Base-by-base conservation (phyloP, 1,284 basidiomycete species). In the Xerocomus subilludens region DNA sequence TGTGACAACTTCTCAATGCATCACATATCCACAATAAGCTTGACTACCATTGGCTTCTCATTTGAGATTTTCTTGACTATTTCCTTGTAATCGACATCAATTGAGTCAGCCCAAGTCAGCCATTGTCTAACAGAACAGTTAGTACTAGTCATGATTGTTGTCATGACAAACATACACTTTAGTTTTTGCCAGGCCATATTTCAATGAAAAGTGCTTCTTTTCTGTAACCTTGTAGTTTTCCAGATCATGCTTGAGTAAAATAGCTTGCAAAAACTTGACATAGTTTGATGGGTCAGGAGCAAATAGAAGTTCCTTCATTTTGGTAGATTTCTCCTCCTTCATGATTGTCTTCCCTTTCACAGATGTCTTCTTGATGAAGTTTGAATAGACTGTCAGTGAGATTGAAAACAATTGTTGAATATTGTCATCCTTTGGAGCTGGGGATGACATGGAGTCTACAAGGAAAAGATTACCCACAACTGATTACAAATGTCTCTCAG, bases 1-100 rank as follows among this genome's bases (percentile, higher is more conserved):
- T n/a, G n/a, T n/a, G 30, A 16, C 23, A 58, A 35, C 38, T 75
- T 77, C 58, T 75, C 32, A n/a, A 79, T 72, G 25, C 67, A 49
- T 8, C 64, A 71, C 77, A 78, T 78, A 45, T 78, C 66, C 8
- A 77, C 56, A 27, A 55, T 72, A 27, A 79, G n/a, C 5, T 68
- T 78, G 27, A 74, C 23, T 42, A 70, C 75, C 23, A 20, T n/a
- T 32, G 72, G 64, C 23, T 49, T 32, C 5, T 67, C 21, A 16
- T 64, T 53, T 33, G 66, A 27, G 20, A 78, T 62, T 23, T 75
- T 64, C 20, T 67, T 59, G 18, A 66, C 74, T 25, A 79, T 62
- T 23, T 75, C 74, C 21, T 65, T 35, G 64, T 68, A 79, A 62
- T 79, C 71, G 47, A 79, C 66, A 51, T 67, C 65, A 45, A 67